Conservation (phyloP, 495 filamentous ascomycete species). For the Neurospora africana region DNA sequence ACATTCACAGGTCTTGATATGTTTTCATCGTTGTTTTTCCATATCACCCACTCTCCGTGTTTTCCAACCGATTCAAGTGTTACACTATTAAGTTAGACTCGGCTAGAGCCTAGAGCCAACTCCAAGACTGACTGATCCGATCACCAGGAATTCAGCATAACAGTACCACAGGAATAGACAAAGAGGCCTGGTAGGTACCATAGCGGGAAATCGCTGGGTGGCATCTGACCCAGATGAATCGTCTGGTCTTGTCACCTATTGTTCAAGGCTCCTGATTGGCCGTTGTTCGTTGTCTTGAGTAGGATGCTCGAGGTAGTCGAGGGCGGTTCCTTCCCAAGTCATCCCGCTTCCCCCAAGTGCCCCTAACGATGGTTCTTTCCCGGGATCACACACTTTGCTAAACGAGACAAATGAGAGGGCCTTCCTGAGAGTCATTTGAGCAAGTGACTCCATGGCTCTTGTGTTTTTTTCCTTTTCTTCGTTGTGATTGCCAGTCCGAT, state of each 20-base stretch:
- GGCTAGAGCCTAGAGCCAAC: neutral
- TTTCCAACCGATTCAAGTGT: neutral
- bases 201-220: neutral
- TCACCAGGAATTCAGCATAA: neutral
- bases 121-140: neutral
- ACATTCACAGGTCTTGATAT: no score
- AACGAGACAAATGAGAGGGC: neutral
- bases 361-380: neutral
- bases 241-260: neutral
- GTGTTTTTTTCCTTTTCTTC: no score
- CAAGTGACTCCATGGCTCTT: neutral
- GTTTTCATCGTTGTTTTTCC: no score
- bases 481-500: neutral
- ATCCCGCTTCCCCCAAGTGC: neutral
- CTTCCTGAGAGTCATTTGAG: neutral
- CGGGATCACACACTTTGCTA: neutral
- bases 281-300: neutral
- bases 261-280: neutral
- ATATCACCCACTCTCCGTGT: neutral
- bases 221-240: neutral
- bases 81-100: neutral
- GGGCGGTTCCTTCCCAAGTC: neutral
- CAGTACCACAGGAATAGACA: neutral
- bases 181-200: no score
- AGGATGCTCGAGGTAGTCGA: neutral